phyloP scores from a whole-genome alignment of 306 rosid species.

The Vigna reflexopilosa region DNA sequence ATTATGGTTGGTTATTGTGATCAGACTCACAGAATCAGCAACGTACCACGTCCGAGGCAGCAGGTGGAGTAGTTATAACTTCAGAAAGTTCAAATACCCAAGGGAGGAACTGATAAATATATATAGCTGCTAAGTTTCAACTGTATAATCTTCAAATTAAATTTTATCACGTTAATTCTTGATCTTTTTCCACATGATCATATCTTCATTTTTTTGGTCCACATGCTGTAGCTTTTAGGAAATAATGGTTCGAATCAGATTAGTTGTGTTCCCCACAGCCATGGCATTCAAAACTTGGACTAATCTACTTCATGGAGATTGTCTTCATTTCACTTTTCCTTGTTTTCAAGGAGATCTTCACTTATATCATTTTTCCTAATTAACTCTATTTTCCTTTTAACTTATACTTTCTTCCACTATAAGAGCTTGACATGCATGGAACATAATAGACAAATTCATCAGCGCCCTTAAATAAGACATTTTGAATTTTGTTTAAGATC shows the following conservation, averaged over 20 bases:
- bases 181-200: conserved; percentile 29
- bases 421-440: conserved; percentile 36
- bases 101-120: conserved; percentile 54
- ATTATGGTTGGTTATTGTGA: conserved; percentile 36
- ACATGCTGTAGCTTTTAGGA: conserved; percentile 48
- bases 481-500: background rate
- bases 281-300: conserved; percentile 36
- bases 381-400: conserved; percentile 11
- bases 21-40: conserved; percentile 74
- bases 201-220: conserved; percentile 44
- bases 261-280: conserved; percentile 37
- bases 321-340: conserved; percentile 36
- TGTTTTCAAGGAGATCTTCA: background rate
- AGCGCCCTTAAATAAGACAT: background rate
- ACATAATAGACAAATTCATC: background rate
- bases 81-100: conserved; percentile 74
- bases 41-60: conserved; percentile 63
- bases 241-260: conserved; percentile 37
- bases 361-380: background rate
- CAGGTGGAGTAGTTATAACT: conserved; percentile 66
- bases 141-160: conserved; percentile 53
- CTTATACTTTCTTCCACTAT: conserved; percentile 12
- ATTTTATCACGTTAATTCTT: conserved; percentile 43
- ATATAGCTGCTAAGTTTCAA: conserved; percentile 53
- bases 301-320: conserved; percentile 31